These are phyloP conservation scores for Taiwanofungus camphoratus DNA, from an alignment of 1,284 basidiomycete genomes.

Conservation along the genomic window DNA sequence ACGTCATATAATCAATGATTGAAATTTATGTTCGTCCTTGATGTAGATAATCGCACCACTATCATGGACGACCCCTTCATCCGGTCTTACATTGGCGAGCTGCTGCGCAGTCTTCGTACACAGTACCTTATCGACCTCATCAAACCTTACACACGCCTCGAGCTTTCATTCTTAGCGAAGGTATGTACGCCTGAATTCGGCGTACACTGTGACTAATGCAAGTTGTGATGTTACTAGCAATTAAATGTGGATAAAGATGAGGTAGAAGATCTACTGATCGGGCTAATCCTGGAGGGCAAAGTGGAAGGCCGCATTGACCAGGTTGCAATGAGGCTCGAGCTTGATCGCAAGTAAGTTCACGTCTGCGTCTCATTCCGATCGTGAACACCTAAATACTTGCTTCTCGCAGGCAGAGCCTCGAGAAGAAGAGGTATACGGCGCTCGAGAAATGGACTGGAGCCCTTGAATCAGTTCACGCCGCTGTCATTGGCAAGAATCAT, in stretches of 20 bases:
- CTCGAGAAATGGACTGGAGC: constrained; percentile 79
- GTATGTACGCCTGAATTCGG: constrained; percentile 34
- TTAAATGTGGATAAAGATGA: constrained; percentile 84
- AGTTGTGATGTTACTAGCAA: constrained; percentile 60
- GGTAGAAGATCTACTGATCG: constrained; percentile 90
- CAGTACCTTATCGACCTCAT: constrained; percentile 97
- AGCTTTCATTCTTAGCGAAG: constrained; percentile 87
- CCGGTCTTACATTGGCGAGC: constrained; percentile 89
- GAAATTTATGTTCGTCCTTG: constrained; percentile 2
- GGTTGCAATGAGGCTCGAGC: constrained; percentile 85
- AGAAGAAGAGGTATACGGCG: constrained; percentile 79
- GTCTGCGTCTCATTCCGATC: constrained; percentile 1
- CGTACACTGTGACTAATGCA: not conserved
- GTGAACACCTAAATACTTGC: not conserved
- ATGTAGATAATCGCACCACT: constrained; percentile 81
- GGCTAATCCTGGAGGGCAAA: constrained; percentile 91
- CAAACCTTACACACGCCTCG: constrained; percentile 92
- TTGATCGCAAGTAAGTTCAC: constrained; percentile 75
- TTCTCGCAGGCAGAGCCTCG: constrained; percentile 65
- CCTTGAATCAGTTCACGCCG: constrained; percentile 63
- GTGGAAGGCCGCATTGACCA: constrained; percentile 96
- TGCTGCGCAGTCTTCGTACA: constrained; percentile 87
- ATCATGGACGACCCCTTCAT: constrained; percentile 97
- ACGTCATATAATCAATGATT: not conserved
- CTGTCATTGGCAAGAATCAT: constrained; percentile 70